These are phyloP conservation scores for Phytophthora sojae DNA, from an alignment of 352 stramenopile genomes.

Conservation along the genomic window DNA sequence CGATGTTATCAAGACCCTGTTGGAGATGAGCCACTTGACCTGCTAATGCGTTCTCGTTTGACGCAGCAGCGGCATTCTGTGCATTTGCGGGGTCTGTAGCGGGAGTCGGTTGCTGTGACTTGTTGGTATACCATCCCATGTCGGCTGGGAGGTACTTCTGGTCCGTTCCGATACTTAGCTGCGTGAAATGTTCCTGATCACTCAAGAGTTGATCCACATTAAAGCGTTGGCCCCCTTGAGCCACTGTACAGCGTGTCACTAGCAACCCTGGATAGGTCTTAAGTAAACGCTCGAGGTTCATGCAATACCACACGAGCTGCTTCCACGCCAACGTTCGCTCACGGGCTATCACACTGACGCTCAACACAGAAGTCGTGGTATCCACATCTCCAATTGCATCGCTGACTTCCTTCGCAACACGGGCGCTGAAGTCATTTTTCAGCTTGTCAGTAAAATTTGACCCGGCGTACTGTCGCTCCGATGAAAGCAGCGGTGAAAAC, in stretches of 20 bases:
- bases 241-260: conserved; percentile 14
- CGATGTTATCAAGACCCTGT: not conserved
- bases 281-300: conserved; percentile 19
- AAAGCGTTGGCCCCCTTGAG: conserved; percentile 1
- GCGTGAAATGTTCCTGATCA: conserved; percentile 10
- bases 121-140: conserved; percentile 25
- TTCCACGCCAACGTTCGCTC: conserved; percentile 13
- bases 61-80: not conserved
- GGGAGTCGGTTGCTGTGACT: not conserved
- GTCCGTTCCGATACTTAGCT: conserved; percentile 11
- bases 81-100: not conserved
- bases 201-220: conserved; percentile 19
- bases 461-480: conserved; percentile 3
- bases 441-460: conserved; percentile 6
- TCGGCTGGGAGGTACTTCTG: conserved; percentile 15
- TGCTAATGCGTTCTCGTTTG: not conserved
- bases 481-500: conserved; percentile 24
- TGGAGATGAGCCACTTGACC: not conserved
- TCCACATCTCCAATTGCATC: not conserved
- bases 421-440: not conserved
- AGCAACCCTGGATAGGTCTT: conserved; percentile 16
- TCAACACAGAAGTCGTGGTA: not conserved
- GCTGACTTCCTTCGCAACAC: conserved; percentile 2
- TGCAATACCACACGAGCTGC: conserved; percentile 22
- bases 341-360: conserved; percentile 7